phyloP scores from a whole-genome alignment of 2,329 filamentous ascomycete genomes.

The Drechslerella coelobrocha region DNA sequence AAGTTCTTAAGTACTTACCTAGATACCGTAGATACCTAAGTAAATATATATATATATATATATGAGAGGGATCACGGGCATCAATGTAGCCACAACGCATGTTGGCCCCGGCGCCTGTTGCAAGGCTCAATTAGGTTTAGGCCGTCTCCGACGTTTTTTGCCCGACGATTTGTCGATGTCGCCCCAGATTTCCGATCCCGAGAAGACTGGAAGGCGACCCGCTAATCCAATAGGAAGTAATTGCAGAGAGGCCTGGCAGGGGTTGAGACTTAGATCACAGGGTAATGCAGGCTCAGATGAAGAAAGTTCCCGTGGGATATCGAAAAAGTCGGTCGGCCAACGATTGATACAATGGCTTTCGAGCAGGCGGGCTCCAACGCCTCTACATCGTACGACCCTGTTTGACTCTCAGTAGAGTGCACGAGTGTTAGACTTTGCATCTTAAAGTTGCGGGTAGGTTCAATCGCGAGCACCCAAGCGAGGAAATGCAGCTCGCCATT shows the following conservation, averaged over 20 bases:
- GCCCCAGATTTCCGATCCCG: constrained; percentile 41
- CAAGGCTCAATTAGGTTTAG: constrained; percentile 16
- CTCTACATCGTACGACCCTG: constrained; percentile 16
- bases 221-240: neutral
- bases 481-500: neutral
- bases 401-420: constrained; percentile 75
- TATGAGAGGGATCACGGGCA: too few species aligned
- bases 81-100: too few species aligned
- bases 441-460: constrained; percentile 59
- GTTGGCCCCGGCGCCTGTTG: too few species aligned
- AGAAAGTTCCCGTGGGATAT: neutral
- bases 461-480: neutral
- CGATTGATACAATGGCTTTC: neutral
- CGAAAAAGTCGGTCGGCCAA: neutral
- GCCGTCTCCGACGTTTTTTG: neutral
- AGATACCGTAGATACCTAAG: too few species aligned
- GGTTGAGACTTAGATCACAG: neutral
- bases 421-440: constrained; percentile 72
- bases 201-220: neutral
- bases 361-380: neutral
- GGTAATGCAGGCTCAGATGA: neutral
- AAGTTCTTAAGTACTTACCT: too few species aligned
- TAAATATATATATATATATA: too few species aligned
- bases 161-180: constrained; percentile 29
- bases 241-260: too few species aligned